Percentiles rank a stretch among this genome's conserved stretches.
Conservation (phyloP, 2,329 filamentous ascomycete species). For the Trichoderma koningii region DNA sequence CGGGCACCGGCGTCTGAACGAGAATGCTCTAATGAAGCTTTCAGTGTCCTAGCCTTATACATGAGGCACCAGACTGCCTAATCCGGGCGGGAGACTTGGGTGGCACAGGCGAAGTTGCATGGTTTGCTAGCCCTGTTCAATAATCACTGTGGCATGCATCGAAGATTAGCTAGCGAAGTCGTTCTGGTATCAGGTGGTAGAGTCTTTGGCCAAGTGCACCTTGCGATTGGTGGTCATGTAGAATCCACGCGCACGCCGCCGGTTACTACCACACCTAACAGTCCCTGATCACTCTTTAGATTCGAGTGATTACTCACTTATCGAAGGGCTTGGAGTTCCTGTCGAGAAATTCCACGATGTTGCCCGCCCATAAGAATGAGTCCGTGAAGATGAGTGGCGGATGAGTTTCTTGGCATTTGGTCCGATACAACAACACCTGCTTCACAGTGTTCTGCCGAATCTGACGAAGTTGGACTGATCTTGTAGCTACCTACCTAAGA, state of each 20-base stretch:
- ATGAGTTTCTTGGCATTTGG: not conserved
- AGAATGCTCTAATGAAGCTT: not conserved
- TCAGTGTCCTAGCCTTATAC: not conserved
- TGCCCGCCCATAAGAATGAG: no score
- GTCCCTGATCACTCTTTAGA: not conserved
- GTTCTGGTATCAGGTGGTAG: conserved; percentile 2
- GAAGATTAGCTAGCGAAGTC: conserved; percentile 13
- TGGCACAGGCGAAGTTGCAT: not conserved
- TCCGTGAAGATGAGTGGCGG: no score
- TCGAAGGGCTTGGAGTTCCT: not conserved
- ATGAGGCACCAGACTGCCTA: not conserved
- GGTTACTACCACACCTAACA: not conserved
- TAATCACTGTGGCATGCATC: not conserved
- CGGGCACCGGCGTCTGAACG: conserved; percentile 72
- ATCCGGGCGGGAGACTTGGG: not conserved
- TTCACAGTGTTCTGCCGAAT: not conserved
- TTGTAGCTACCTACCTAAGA: no score
- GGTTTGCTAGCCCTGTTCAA: not conserved
- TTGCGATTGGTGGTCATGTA: conserved; percentile 2
- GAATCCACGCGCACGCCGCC: not conserved
- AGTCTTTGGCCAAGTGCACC: not conserved
- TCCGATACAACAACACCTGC: not conserved
- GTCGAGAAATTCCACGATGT: no score
- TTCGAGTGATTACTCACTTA: conserved; percentile 1
- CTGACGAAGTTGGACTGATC: not conserved